phyloP scores from a whole-genome alignment of 2,329 filamentous ascomycete genomes.

The Trichoderma koningii region DNA sequence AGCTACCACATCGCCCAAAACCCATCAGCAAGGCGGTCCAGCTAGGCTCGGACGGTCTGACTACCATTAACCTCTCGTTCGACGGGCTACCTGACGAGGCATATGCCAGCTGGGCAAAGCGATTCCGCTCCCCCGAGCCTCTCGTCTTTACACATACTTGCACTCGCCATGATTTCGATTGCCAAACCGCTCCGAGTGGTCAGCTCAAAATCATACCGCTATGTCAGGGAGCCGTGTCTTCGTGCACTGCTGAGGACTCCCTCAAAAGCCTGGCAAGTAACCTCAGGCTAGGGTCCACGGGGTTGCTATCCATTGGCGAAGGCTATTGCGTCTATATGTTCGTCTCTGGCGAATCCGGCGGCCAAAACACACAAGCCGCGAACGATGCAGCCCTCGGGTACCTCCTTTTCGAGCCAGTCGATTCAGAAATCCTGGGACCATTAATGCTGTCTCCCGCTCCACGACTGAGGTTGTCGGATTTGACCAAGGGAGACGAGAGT shows the following conservation, averaged over 20 bases:
- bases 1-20: neutral
- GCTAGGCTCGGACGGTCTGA: slow-evolving; percentile 24
- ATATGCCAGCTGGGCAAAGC: slow-evolving; percentile 33
- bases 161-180: slow-evolving; percentile 38
- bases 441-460: slow-evolving; percentile 35
- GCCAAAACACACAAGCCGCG: slow-evolving; percentile 36
- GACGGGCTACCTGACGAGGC: slow-evolving; percentile 28
- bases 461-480: neutral
- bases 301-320: slow-evolving; percentile 39
- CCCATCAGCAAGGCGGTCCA: slow-evolving; percentile 25
- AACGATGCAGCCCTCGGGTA: slow-evolving; percentile 40
- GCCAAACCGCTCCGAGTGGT: slow-evolving; percentile 20
- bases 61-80: slow-evolving; percentile 28
- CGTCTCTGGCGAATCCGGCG: slow-evolving; percentile 42
- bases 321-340: slow-evolving; percentile 44
- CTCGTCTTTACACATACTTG: slow-evolving; percentile 43
- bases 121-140: slow-evolving; percentile 33
- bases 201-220: slow-evolving; percentile 29
- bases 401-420: slow-evolving; percentile 41
- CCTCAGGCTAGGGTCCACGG: slow-evolving; percentile 42
- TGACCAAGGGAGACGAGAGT: neutral
- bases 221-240: slow-evolving; percentile 32
- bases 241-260: slow-evolving; percentile 16
- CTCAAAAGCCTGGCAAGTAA: slow-evolving; percentile 39
- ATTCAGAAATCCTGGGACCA: slow-evolving; percentile 24